Evolutionary conservation across 192 early-diverging fungal genomes (phyloP).

Genomic region (Spizellomyces punctatus): DNA sequence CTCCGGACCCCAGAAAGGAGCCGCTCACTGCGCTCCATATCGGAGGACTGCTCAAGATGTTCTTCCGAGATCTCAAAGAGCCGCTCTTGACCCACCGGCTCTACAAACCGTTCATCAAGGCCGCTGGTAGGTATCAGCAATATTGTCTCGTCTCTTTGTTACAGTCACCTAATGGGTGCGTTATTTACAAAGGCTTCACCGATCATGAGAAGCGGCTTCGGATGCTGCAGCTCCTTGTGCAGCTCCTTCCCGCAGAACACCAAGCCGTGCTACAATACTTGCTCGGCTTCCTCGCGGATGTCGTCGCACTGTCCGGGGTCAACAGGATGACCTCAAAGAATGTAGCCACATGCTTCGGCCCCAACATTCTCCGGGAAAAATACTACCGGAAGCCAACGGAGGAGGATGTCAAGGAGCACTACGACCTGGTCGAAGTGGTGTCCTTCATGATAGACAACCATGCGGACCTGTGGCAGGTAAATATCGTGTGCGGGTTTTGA

Average conservation of each 20-base stretch:
- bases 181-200: too few species aligned
- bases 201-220: not conserved
- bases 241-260: not conserved
- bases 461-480: not conserved
- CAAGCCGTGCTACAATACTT: not conserved
- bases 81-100: constrained; percentile 61
- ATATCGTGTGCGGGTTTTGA: too few species aligned
- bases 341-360: constrained; percentile 3
- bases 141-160: too few species aligned
- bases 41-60: constrained; percentile 80
- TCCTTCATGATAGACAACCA: constrained; percentile 6
- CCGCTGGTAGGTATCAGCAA: not conserved
- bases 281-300: constrained; percentile 6
- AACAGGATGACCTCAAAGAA: constrained; percentile 3
- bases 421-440: not conserved
- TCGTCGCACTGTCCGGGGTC: not conserved
- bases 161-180: too few species aligned
- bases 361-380: constrained; percentile 6
- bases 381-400: not conserved
- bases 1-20: not conserved
- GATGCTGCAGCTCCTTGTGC: not conserved
- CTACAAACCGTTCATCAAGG: not conserved
- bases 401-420: not conserved
- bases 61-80: constrained; percentile 77
- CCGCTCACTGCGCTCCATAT: not conserved